A percentile compares a stretch with the other conserved stretches of the same genome.
Evolutionary conservation across 148 eudicot species (phyloP).

Genomic region (Suaeda aralocaspica): DNA sequence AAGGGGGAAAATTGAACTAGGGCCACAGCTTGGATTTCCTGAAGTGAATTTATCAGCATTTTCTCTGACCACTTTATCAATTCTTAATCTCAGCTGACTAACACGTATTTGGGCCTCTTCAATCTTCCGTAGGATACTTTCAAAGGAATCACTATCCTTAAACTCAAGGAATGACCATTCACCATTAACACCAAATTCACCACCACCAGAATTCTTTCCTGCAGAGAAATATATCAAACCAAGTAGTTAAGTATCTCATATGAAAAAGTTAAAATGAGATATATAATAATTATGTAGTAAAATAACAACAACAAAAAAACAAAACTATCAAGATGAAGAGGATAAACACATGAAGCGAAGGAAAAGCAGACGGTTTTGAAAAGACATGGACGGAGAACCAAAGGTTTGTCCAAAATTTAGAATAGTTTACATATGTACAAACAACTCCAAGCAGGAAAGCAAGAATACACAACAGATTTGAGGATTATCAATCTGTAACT

Average conservation of each 20-base stretch:
- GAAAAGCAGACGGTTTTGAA: too few species aligned
- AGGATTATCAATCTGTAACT: neutral
- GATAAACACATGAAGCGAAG: neutral
- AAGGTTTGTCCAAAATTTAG: neutral
- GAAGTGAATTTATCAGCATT: constrained; percentile 38
- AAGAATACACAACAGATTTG: neutral
- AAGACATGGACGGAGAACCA: neutral
- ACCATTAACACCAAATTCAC: constrained; percentile 28
- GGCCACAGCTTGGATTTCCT: constrained; percentile 31
- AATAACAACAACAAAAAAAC: neutral
- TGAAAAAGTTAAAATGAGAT: neutral
- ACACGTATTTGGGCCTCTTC: constrained; percentile 40
- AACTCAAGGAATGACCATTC: constrained; percentile 40
- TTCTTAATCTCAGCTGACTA: constrained; percentile 40
- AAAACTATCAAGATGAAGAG: neutral
- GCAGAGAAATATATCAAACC: constrained; percentile 7
- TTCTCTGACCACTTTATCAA: constrained; percentile 46
- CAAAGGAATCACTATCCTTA: constrained; percentile 45
- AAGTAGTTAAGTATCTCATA: neutral
- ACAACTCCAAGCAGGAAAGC: neutral
- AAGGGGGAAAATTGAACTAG: constrained; percentile 22
- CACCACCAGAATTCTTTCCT: constrained; percentile 27
- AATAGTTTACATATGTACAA: neutral
- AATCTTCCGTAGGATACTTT: constrained; percentile 50
- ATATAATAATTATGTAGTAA: neutral